Conservation (phyloP, 805 yeast species). For the Candida chilensis region DNA sequence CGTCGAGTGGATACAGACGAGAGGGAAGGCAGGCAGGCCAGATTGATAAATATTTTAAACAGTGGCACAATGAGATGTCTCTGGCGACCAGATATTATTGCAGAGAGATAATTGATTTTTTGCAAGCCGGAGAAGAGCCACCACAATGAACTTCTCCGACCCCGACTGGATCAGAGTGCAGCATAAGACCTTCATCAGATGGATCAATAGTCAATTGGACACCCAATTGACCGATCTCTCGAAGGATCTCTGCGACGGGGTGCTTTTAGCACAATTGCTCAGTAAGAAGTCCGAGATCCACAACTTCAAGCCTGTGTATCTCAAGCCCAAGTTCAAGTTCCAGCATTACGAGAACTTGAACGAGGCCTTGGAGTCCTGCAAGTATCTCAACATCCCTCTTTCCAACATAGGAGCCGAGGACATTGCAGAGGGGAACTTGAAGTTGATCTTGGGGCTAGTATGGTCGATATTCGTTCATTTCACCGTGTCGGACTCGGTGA, state of each 20-base stretch:
- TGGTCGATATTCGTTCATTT: constrained; percentile 39
- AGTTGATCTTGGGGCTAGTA: constrained; percentile 35
- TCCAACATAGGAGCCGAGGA: constrained; percentile 39
- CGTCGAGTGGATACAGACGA: too few species aligned
- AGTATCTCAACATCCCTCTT: constrained; percentile 26
- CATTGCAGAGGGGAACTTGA: constrained; percentile 36
- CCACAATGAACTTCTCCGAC: too few species aligned
- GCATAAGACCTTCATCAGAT: constrained; percentile 37
- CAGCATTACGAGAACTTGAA: constrained; percentile 40
- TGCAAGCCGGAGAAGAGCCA: too few species aligned
- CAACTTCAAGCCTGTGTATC: constrained; percentile 11
- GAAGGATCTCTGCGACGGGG: constrained; percentile 28
- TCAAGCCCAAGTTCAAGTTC: constrained; percentile 28
- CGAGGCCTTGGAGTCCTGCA: constrained; percentile 29
- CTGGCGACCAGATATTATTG: too few species aligned
- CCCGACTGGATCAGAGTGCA: constrained; percentile 37
- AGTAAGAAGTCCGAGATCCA: constrained; percentile 17
- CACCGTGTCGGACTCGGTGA: constrained; percentile 12
- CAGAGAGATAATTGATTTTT: too few species aligned
- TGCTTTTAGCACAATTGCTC: constrained; percentile 24
- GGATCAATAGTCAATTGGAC: constrained; percentile 34
- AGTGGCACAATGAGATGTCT: too few species aligned
- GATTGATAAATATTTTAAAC: too few species aligned
- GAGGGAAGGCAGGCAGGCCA: too few species aligned
- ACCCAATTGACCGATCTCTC: constrained; percentile 12